Conservation (phyloP, 2,329 filamentous ascomycete genomes). For the Botryotinia convoluta region DNA sequence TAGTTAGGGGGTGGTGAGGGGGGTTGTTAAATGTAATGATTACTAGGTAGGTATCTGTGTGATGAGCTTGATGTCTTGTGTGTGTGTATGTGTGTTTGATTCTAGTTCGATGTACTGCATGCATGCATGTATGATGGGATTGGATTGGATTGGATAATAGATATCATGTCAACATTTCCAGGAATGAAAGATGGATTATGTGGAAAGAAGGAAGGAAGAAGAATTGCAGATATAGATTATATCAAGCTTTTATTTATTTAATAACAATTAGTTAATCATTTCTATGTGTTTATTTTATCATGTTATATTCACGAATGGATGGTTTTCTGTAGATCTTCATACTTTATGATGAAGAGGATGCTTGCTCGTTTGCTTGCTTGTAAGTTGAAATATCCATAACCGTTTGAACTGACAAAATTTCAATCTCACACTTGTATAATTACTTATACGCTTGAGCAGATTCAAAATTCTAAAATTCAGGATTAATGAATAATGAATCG, state of each 20-base stretch:
- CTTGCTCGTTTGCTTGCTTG: neutral
- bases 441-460: neutral
- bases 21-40: neutral
- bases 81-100: neutral
- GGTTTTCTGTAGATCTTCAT: neutral
- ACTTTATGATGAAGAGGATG: neutral
- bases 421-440: neutral
- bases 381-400: neutral
- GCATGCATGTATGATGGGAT: neutral
- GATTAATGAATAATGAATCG: no score
- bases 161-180: neutral
- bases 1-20: no score
- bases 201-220: neutral
- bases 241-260: neutral
- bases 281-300: no score
- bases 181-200: neutral
- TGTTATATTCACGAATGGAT: no score
- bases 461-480: no score
- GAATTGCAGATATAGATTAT: neutral
- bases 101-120: neutral
- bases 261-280: neutral
- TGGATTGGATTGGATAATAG: neutral
- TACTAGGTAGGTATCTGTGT: neutral
- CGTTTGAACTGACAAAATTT: no score
- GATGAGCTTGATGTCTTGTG: neutral